Percentiles rank a stretch among this genome's conserved stretches.
Conservation (phyloP, 768 basidiomycete genomes). For the Dentipellis fragilis region DNA sequence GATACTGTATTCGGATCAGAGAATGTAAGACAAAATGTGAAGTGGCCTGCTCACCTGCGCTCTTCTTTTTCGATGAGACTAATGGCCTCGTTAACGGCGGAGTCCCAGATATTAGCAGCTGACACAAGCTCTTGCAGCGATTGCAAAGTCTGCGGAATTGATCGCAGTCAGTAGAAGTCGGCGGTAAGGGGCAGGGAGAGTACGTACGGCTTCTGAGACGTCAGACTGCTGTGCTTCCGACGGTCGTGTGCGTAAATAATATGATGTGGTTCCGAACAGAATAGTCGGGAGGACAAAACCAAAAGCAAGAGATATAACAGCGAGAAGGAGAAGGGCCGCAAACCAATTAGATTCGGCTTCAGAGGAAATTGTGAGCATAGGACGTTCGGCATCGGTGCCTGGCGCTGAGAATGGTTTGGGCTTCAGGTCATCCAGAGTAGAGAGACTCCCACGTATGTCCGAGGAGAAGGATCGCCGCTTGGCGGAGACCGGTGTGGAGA, state of each 20-base stretch:
- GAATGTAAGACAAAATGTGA: neutral
- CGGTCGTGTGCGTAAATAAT: conserved; percentile 4
- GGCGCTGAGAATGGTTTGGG: too few relatives aligned
- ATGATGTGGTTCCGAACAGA: conserved; percentile 5
- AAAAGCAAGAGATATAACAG: conserved; percentile 4
- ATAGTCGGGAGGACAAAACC: conserved; percentile 7
- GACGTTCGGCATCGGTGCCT: neutral
- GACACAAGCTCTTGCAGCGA: conserved; percentile 57
- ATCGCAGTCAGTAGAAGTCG: neutral
- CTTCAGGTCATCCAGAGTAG: neutral
- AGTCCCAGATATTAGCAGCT: conserved; percentile 66
- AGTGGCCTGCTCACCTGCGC: conserved; percentile 33
- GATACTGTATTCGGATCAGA: conserved; percentile 13
- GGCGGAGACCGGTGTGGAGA: conserved; percentile 4
- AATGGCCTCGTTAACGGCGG: conserved; percentile 61
- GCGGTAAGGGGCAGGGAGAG: neutral
- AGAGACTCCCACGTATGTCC: neutral
- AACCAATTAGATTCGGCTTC: neutral
- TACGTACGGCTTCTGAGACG: conserved; percentile 6
- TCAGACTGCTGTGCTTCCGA: neutral
- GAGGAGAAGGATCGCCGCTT: neutral
- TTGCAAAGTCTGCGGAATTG: conserved; percentile 44
- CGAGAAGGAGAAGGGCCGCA: neutral
- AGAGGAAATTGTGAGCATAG: neutral
- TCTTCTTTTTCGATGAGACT: conserved; percentile 61